A percentile compares a stretch with the other conserved stretches of the same genome.
Evolutionary conservation across 768 basidiomycete species (phyloP).

Genomic region (Pleurotus citrinopileatus): DNA sequence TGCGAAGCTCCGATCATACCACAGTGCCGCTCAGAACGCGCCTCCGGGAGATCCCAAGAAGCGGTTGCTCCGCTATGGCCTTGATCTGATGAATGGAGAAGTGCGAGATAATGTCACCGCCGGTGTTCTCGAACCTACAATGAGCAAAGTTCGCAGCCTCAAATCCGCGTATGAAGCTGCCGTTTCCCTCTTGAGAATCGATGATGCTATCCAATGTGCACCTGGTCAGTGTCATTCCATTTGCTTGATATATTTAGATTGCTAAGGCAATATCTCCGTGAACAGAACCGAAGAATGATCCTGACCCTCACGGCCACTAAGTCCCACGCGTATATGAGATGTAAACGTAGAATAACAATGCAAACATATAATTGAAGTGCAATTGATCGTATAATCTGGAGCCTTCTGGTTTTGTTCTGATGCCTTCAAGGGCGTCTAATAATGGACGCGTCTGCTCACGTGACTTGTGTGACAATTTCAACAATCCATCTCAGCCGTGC

Average conservation of each 20-base stretch:
- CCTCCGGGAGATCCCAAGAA: conserved; percentile 90
- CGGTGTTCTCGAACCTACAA: conserved; percentile 93
- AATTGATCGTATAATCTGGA: too few relatives aligned
- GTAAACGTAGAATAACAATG: neutral
- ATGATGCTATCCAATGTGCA: conserved; percentile 91
- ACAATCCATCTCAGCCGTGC: conserved; percentile 4
- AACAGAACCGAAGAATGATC: conserved; percentile 69
- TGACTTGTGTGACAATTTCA: conserved; percentile 21
- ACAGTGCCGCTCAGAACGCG: conserved; percentile 94
- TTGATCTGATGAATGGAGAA: conserved; percentile 92
- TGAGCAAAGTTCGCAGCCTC: conserved; percentile 95
- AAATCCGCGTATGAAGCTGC: conserved; percentile 98
- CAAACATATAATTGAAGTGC: neutral
- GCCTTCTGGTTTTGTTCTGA: too few relatives aligned
- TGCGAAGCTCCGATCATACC: conserved; percentile 94
- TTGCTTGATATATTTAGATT: conserved; percentile 16
- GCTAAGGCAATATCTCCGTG: conserved; percentile 5
- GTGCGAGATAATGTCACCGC: conserved; percentile 93
- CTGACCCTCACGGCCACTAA: conserved; percentile 76
- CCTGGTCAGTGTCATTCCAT: conserved; percentile 56
- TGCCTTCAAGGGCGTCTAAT: too few relatives aligned
- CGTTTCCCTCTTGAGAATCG: conserved; percentile 90
- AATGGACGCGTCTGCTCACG: conserved; percentile 19
- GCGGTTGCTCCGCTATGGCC: conserved; percentile 84
- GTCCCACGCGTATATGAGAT: conserved; percentile 1